Conservation (phyloP, 1,139 yeast genomes). For the Kurtzmaniella quercitrusa region DNA sequence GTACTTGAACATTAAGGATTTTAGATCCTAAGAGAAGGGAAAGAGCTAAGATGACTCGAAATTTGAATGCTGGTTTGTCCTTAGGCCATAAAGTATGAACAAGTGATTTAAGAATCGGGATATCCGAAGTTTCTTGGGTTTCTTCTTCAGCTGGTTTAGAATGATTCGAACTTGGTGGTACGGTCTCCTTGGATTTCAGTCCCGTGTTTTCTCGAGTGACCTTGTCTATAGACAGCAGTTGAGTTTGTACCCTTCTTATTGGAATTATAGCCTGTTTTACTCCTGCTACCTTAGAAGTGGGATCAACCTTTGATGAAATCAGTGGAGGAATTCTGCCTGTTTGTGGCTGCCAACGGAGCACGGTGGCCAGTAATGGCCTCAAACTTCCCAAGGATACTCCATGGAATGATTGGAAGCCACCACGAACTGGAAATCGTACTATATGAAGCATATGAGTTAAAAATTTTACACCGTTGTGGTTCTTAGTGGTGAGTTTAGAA, state of each 20-base stretch:
- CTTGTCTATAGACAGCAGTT: too few species aligned
- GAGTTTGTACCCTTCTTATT: not conserved
- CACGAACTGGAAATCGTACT: not conserved
- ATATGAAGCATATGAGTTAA: not conserved
- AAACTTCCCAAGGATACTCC: not conserved
- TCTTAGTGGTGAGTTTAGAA: not conserved
- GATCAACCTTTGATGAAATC: not conserved
- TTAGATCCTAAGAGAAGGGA: constrained; percentile 73
- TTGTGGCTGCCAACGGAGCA: not conserved
- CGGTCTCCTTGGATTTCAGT: not conserved
- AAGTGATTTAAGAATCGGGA: constrained; percentile 58
- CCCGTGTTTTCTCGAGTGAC: too few species aligned
- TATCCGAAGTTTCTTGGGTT: constrained; percentile 40
- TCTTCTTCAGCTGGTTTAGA: not conserved
- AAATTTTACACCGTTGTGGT: not conserved
- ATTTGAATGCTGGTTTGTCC: constrained; percentile 61
- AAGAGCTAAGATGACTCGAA: constrained; percentile 74
- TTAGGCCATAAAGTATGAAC: constrained; percentile 88
- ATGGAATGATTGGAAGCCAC: not conserved
- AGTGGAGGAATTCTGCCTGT: not conserved
- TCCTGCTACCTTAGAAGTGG: not conserved
- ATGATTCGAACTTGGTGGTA: not conserved
- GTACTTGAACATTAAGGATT: constrained; percentile 88
- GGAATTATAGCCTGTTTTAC: not conserved
- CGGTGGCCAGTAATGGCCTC: not conserved